Evolutionary conservation across 2,329 filamentous ascomycete genomes (phyloP), one percentile per base, ranked within the genome.

Genomic region (Alternaria burnsii): DNA sequence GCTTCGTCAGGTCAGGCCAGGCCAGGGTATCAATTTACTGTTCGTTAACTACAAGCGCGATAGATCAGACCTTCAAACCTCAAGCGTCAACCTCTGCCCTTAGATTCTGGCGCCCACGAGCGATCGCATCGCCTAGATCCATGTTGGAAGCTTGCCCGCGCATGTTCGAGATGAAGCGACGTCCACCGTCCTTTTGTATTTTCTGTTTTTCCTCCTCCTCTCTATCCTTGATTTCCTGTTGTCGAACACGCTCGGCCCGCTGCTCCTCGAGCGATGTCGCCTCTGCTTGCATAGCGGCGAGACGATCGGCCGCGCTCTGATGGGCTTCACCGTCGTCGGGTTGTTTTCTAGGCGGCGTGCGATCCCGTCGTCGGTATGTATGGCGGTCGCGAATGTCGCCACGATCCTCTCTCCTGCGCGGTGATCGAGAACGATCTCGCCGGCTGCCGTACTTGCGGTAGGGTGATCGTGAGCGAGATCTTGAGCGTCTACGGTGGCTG

Each of bases 271-370:
- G 65, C 6, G 71, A 72, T 7, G 68, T 62, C 1, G 76, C 76
- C 41, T 74, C 72, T 16, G 71, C 71, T 57, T 77, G 75, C 76
- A 78, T 78, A 11, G 66, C 62, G 12, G 75, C 74, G 8, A 78
- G 68, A 28, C 70, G 74, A 34, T 76, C 75, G 3, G 70, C 74
- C 14, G 65, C 61, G 52, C 66, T 69, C 30, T 53, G 61, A n/a
- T 67, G 70, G 32, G 59, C 43, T 47, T 61, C 48, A 8, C 36
- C 14, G 32, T 67, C 60, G n/a, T 62, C 51, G 4, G 55, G 36
- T 16, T 62, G 47, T 22, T 9, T 48, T 18, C 59, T 61, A 9
- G 65, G 63, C n/a, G 68, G 64, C 24, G 62, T 60, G 43, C 64
- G 71, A 26, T 70, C 63, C 36, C 71, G 72, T 11, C 72, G 62